Percentiles rank a stretch among this genome's conserved stretches.
These are phyloP conservation scores for Marvania coccoides DNA, from an alignment of 139 green algal genomes.

Conservation along the genomic window DNA sequence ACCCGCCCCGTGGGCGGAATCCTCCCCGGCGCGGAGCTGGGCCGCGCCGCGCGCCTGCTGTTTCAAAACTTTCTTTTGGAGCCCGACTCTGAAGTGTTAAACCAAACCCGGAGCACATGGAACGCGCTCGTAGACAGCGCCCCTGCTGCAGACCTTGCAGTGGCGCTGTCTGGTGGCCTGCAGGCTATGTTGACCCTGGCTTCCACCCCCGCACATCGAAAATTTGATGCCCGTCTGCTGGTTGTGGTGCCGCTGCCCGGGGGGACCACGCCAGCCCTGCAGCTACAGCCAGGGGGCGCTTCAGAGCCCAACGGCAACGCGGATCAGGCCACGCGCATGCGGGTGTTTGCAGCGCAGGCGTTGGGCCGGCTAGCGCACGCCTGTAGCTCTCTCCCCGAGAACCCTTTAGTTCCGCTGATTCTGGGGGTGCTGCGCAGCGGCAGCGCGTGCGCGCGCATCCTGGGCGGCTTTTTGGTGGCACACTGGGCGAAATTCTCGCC, in stretches of 20 bases:
- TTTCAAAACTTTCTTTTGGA: conserved; percentile 81
- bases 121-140: conserved; percentile 38
- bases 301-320: conserved; percentile 26
- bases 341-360: conserved; percentile 35
- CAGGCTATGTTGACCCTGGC: conserved; percentile 27
- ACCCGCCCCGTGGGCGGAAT: neutral
- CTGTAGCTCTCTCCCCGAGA: neutral
- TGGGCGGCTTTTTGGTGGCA: conserved; percentile 21
- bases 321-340: conserved; percentile 35
- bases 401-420: neutral
- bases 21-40: conserved; percentile 41
- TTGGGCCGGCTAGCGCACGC: conserved; percentile 30
- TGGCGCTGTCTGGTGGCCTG: neutral
- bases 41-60: conserved; percentile 37
- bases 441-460: conserved; percentile 18
- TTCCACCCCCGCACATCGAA: conserved; percentile 16
- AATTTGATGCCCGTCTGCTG: conserved; percentile 13
- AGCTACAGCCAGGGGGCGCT: conserved; percentile 12
- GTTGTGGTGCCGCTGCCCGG: conserved; percentile 1
- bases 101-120: conserved; percentile 49
- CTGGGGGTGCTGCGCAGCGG: neutral
- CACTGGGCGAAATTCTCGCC: conserved; percentile 26
- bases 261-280: too few relatives aligned
- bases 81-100: conserved; percentile 32
- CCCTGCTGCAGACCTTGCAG: neutral